Conservation (phyloP, 2,329 filamentous ascomycete species). For the Alternaria gansuensis region DNA sequence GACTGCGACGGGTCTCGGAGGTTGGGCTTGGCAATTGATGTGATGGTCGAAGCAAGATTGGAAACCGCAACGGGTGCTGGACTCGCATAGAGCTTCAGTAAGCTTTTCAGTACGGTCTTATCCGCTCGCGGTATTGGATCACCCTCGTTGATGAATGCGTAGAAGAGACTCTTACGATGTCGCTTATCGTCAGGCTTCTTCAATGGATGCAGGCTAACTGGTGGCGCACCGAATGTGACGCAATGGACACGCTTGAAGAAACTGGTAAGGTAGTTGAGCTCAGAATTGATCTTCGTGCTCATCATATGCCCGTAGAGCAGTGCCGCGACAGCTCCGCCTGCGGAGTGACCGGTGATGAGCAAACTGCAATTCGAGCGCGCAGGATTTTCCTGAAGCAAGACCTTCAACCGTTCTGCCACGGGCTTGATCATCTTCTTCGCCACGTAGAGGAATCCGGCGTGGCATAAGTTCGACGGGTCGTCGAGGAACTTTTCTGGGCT, state of each 20-base stretch:
- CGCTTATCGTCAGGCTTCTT: constrained; percentile 60
- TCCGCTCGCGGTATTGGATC: constrained; percentile 83
- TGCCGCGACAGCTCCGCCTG: constrained; percentile 82
- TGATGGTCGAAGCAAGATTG: constrained; percentile 27
- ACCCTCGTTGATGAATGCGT: constrained; percentile 84
- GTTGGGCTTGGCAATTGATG: constrained; percentile 40
- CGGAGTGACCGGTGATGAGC: constrained; percentile 85
- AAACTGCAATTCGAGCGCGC: constrained; percentile 71
- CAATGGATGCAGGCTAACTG: constrained; percentile 75
- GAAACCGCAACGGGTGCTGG: constrained; percentile 59
- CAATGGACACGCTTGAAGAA: constrained; percentile 84
- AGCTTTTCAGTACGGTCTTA: constrained; percentile 74
- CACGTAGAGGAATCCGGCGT: constrained; percentile 80
- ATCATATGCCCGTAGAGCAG: constrained; percentile 86
- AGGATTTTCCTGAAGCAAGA: constrained; percentile 76
- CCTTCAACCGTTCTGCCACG: constrained; percentile 73
- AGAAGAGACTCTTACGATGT: constrained; percentile 74
- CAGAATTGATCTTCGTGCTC: constrained; percentile 67
- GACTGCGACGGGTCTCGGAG: constrained; percentile 21
- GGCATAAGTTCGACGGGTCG: constrained; percentile 78
- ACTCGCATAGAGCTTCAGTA: constrained; percentile 74
- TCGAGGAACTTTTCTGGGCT: constrained; percentile 77
- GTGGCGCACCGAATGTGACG: constrained; percentile 84
- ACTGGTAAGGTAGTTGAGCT: constrained; percentile 73
- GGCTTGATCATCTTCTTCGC: constrained; percentile 78